phyloP scores from a whole-genome alignment of 257 asterid genomes.

The Penstemon barbatus region DNA sequence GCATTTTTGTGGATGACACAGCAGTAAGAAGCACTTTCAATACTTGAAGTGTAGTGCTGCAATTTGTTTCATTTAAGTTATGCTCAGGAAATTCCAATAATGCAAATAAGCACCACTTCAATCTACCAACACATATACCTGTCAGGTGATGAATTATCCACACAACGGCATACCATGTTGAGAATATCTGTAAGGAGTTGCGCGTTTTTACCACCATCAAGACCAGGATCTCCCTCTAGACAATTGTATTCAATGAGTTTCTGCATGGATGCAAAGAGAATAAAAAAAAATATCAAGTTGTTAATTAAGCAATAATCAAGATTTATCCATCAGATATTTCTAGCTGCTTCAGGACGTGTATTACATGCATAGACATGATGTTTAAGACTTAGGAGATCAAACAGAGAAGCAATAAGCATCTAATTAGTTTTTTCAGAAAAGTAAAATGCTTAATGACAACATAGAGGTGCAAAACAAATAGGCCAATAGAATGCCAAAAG shows the following conservation, averaged over 20 bases:
- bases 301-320: slow-evolving; percentile 4
- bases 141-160: slow-evolving; percentile 95
- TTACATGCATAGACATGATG: slow-evolving; percentile 17
- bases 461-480: slow-evolving; percentile 18
- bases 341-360: slow-evolving; percentile 20
- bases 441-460: slow-evolving; percentile 13
- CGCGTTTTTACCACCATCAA: slow-evolving; percentile 79
- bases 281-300: slow-evolving; percentile 10
- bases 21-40: slow-evolving; percentile 96
- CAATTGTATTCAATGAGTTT: slow-evolving; percentile 96
- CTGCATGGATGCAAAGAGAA: slow-evolving; percentile 41
- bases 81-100: slow-evolving; percentile 21
- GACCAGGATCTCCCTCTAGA: slow-evolving; percentile 98
- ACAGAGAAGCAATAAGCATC: slow-evolving; percentile 5
- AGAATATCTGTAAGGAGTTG: slow-evolving; percentile 73
- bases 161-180: slow-evolving; percentile 81
- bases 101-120: slow-evolving; percentile 26
- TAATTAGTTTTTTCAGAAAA: slow-evolving; percentile 4
- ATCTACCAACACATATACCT: slow-evolving; percentile 52
- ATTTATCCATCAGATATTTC: slow-evolving; percentile 17
- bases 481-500: slow-evolving; percentile 1
- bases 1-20: slow-evolving; percentile 84
- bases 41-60: slow-evolving; percentile 98
- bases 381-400: slow-evolving; percentile 22
- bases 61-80: slow-evolving; percentile 38